Percentiles rank a stretch among this genome's conserved stretches.
Evolutionary conservation across 345 rosid species (phyloP).

Genomic region (Mercurialis annua): DNA sequence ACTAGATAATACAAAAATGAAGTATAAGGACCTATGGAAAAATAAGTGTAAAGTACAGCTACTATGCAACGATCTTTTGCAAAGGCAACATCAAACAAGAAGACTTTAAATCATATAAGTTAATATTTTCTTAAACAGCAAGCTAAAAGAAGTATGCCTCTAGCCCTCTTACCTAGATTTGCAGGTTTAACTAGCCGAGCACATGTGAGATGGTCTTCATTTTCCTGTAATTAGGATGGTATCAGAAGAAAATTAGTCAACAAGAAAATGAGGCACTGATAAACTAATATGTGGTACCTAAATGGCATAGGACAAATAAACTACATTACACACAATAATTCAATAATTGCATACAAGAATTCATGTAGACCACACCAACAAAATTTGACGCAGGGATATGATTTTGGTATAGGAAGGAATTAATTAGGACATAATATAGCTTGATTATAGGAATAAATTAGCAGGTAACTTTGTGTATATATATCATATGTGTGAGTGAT

Average conservation of each 20-base stretch:
- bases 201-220: constrained; percentile 19
- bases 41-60: too few relatives aligned
- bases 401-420: too few relatives aligned
- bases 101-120: neutral
- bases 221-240: constrained; percentile 29
- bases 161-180: constrained; percentile 31
- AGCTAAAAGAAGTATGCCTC: neutral
- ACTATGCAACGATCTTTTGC: neutral
- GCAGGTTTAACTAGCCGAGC: constrained; percentile 41
- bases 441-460: too few relatives aligned
- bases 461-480: too few relatives aligned
- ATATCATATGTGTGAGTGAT: too few relatives aligned
- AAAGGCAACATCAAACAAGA: too few relatives aligned
- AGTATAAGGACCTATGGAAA: too few relatives aligned
- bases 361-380: neutral
- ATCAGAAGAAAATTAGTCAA: constrained; percentile 6
- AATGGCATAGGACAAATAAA: neutral
- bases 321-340: neutral
- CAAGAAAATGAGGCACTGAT: neutral
- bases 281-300: neutral
- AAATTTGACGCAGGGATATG: neutral
- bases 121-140: neutral
- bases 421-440: too few relatives aligned
- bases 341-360: constrained; percentile 2
- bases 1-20: too few relatives aligned